Conservation (phyloP, 495 filamentous ascomycete species). For the Penicillium nucicola region DNA sequence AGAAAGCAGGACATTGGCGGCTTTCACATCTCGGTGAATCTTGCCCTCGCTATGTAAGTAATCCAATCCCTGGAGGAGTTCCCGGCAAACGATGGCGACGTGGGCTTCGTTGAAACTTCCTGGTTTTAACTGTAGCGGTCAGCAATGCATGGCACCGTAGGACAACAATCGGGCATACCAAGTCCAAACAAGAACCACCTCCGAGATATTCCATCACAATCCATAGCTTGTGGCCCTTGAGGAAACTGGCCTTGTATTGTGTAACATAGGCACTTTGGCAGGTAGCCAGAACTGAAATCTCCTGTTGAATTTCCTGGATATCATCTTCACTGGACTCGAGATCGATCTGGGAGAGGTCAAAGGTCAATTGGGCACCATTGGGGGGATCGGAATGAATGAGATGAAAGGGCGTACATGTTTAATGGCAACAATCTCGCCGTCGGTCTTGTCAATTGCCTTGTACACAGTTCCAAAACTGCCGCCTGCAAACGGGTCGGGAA, state of each 20-base stretch:
- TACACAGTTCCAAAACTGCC: slow-evolving; percentile 96
- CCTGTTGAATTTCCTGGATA: slow-evolving; percentile 95
- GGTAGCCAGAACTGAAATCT: slow-evolving; percentile 92
- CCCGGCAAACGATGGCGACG: slow-evolving; percentile 90
- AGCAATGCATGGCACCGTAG: slow-evolving; percentile 11
- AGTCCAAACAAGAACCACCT: slow-evolving; percentile 87
- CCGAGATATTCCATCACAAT: slow-evolving; percentile 99
- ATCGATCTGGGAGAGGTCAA: slow-evolving; percentile 69
- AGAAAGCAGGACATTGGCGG: slow-evolving; percentile 85
- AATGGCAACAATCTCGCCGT: slow-evolving; percentile 86
- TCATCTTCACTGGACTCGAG: slow-evolving; percentile 97
- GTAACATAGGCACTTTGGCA: slow-evolving; percentile 92
- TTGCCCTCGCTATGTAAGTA: slow-evolving; percentile 95
- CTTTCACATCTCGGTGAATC: slow-evolving; percentile 96
- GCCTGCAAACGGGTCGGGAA: slow-evolving; percentile 49
- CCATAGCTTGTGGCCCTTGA: slow-evolving; percentile 94
- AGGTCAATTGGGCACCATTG: slow-evolving; percentile 20
- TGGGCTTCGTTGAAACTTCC: slow-evolving; percentile 85
- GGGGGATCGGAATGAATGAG: slow-evolving; percentile 10
- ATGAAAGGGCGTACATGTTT: slow-evolving; percentile 65
- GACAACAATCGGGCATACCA: slow-evolving; percentile 50
- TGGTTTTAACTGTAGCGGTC: slow-evolving; percentile 71
- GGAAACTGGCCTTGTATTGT: slow-evolving; percentile 92
- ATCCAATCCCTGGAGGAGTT: slow-evolving; percentile 84
- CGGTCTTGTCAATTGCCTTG: slow-evolving; percentile 84